These are phyloP conservation scores for Rhodotorula sp. DNA, from an alignment of 1,284 basidiomycete species.

Conservation along the genomic window DNA sequence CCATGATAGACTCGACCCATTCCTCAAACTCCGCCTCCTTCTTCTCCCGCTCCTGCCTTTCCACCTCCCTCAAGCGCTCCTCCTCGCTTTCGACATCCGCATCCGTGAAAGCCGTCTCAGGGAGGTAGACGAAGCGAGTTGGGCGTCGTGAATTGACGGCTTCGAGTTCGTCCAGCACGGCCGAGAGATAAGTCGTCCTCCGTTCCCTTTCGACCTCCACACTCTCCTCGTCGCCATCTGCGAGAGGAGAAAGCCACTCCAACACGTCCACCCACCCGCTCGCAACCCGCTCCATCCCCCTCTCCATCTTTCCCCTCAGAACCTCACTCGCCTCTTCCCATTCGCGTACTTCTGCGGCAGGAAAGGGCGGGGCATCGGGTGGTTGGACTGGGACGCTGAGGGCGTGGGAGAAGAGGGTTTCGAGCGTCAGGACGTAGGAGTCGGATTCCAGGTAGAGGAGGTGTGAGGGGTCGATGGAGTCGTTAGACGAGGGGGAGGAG, in stretches of 20 bases:
- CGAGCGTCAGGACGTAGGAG: neutral
- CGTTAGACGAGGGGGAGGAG: neutral
- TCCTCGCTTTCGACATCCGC: neutral
- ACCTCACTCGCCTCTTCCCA: neutral
- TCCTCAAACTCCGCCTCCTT: conserved; percentile 1
- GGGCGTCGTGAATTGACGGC: neutral
- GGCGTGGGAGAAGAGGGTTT: neutral
- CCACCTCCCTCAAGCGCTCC: no score
- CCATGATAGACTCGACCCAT: conserved; percentile 5
- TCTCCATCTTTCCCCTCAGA: neutral
- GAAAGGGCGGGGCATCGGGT: neutral
- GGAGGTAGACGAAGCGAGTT: neutral
- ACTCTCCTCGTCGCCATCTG: neutral
- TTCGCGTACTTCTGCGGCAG: neutral
- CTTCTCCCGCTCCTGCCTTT: neutral
- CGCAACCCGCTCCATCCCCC: neutral
- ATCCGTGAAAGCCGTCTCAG: neutral
- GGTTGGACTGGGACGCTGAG: neutral
- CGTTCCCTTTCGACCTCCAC: no score
- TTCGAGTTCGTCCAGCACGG: conserved; percentile 1
- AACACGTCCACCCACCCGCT: neutral
- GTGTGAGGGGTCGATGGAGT: neutral
- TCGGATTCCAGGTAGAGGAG: neutral
- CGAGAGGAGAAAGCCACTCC: neutral
- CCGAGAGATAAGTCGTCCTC: neutral